Evolutionary conservation across 225 moss, liverwort and hornwort genomes (phyloP).

Genomic region (Pseudoscleropodium purum): DNA sequence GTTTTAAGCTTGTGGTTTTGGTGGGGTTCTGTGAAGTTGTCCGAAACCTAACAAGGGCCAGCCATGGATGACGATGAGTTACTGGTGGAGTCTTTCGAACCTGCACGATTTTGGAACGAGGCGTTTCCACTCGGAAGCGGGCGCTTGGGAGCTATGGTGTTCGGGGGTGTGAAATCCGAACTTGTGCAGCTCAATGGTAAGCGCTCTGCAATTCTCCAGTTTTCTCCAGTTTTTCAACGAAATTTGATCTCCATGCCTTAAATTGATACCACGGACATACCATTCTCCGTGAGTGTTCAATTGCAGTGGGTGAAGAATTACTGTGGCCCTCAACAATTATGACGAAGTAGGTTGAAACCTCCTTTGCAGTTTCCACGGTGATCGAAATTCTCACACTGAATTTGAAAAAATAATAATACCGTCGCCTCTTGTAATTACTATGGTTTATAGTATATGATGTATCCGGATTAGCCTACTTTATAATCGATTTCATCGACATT

Average conservation of each 20-base stretch:
- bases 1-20: background rate
- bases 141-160: conserved; percentile 87
- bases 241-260: background rate
- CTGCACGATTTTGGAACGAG: conserved; percentile 71
- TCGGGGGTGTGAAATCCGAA: conserved; percentile 67
- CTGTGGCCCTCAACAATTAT: background rate
- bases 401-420: background rate
- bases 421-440: background rate
- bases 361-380: background rate
- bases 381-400: background rate
- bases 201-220: background rate
- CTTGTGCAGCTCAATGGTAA: conserved; percentile 83
- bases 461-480: background rate
- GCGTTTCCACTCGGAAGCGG: conserved; percentile 92
- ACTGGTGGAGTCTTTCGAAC: conserved; percentile 67
- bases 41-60: background rate
- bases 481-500: background rate
- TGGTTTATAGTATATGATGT: too few species aligned
- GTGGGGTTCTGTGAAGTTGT: background rate
- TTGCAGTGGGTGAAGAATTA: background rate
- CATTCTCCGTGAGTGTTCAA: background rate
- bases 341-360: background rate
- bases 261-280: background rate
- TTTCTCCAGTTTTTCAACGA: background rate
- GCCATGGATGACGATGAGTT: conserved; percentile 41